Evolutionary conservation across 2,329 filamentous ascomycete species (phyloP), one percentile per base, ranked within the genome.

Genomic region (Xylaria digitata): DNA sequence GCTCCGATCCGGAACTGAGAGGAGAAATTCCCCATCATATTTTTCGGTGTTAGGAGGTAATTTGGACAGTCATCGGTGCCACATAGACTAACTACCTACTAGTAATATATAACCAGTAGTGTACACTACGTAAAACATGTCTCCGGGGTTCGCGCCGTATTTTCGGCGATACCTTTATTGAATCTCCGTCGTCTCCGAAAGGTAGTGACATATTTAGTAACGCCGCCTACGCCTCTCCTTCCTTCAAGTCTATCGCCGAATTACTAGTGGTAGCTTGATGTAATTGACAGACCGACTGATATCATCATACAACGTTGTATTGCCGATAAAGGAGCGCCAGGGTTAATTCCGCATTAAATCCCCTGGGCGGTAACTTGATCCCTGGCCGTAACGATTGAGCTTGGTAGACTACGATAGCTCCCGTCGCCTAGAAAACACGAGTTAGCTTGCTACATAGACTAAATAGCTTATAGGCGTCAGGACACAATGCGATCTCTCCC

Each of bases 121-220:
- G 15, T 15, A 50, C 26, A 9, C 17, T 40, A 40, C 26, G 26
- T 40, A 15, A 15, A 13, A 40, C 15, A 30, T 17, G 6, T 42
- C 49, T 32, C 59, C 54, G 59, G 65, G 60, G 49, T 60, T 63
- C 50, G 23, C 30, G 26, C 58, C 49, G 50, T 26, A 15, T 21
- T 19, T 46, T 65, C 67, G 67, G 67, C 60, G 48, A 66, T 64
- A 60, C 64, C 52, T 23, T 45, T 61, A 63, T 56, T 30, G 66
- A 54, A 60, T 52, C 63, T 63, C 66, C 66, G 66, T 46, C 34
- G n/a, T 13, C 42, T 26, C 23, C 45, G 45, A 61, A 59, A 30
- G 2, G 54, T 23, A 52, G 59, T 11, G 34, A n/a, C 62, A 50
- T 19, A 50, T 66, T 66, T 32, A 37, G 65, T 46, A 65, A 48